A percentile compares a stretch with the other conserved stretches of the same genome.
Evolutionary conservation across 2,329 filamentous ascomycete species (phyloP).

Genomic region (Cladosporium oxysporum): DNA sequence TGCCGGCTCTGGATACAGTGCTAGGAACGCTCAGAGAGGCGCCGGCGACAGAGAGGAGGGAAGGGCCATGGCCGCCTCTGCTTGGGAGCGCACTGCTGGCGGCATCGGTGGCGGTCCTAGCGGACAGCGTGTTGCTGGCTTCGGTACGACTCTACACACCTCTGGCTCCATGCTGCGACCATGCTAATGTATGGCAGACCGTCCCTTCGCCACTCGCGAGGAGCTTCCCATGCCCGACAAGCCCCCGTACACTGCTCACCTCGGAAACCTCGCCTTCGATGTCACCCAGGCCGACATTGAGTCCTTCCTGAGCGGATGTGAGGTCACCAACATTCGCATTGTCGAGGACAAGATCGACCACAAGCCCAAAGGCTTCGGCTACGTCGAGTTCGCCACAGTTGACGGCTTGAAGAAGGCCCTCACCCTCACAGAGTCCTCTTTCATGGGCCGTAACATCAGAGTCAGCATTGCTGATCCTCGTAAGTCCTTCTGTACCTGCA

Average conservation of each 20-base stretch:
- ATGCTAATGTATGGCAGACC: constrained; percentile 28
- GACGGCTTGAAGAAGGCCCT: constrained; percentile 93
- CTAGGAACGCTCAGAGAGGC: constrained; percentile 21
- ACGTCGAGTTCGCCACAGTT: constrained; percentile 86
- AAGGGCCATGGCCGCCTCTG: constrained; percentile 46
- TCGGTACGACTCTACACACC: constrained; percentile 18
- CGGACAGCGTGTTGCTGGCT: constrained; percentile 20
- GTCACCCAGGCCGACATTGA: constrained; percentile 79
- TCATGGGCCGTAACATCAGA: constrained; percentile 86
- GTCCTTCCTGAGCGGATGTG: constrained; percentile 82
- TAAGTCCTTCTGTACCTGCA: constrained; percentile 55
- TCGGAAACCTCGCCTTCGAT: constrained; percentile 96
- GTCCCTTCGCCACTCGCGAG: constrained; percentile 59
- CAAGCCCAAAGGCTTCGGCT: constrained; percentile 96
- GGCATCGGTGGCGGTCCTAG: constrained; percentile 34
- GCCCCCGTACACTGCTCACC: constrained; percentile 92
- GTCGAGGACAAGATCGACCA: constrained; percentile 94
- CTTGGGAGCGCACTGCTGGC: constrained; percentile 32
- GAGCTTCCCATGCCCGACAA: constrained; percentile 83
- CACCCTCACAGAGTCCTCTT: constrained; percentile 74
- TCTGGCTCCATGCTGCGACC: constrained; percentile 1
- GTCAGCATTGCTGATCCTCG: constrained; percentile 97
- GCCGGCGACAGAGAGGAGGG: constrained; percentile 36
- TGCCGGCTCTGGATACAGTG: constrained; percentile 29
- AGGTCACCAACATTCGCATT: constrained; percentile 87